Conservation (phyloP, 78 protist genomes). For the Protostelium mycophagum region DNA sequence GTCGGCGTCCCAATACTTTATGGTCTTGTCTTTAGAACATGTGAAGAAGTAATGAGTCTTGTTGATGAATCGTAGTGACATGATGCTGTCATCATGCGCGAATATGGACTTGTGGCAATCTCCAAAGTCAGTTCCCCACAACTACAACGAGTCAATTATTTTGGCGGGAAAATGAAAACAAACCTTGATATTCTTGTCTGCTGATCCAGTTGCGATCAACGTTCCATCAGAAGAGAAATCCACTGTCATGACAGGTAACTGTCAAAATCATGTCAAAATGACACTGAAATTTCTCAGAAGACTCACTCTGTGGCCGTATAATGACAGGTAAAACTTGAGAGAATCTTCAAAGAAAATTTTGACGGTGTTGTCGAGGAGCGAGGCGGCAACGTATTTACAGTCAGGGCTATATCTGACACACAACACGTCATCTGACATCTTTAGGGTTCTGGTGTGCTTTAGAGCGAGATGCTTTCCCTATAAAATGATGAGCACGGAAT, state of each 20-base stretch:
- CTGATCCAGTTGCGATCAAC: constrained; percentile 85
- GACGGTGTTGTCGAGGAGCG: constrained; percentile 88
- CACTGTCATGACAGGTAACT: constrained; percentile 88
- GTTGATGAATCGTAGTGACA: constrained; percentile 71
- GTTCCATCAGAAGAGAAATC: constrained; percentile 77
- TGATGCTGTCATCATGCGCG: constrained; percentile 92
- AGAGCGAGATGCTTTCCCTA: constrained; percentile 26
- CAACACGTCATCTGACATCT: constrained; percentile 83
- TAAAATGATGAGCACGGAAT: too few species aligned
- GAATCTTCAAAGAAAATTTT: constrained; percentile 83
- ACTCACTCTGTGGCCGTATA: constrained; percentile 93
- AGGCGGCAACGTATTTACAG: constrained; percentile 68
- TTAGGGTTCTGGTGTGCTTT: constrained; percentile 35
- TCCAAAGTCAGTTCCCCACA: constrained; percentile 93
- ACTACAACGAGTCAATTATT: too few species aligned
- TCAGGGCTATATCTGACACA: constrained; percentile 42
- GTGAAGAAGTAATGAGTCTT: constrained; percentile 89
- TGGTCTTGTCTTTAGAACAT: constrained; percentile 65
- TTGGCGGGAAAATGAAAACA: constrained; percentile 60
- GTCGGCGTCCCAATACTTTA: constrained; percentile 77
- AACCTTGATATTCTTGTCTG: constrained; percentile 93
- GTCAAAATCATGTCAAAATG: not conserved
- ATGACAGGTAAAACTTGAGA: constrained; percentile 81
- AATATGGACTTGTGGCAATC: constrained; percentile 87
- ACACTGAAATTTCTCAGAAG: not conserved